These are phyloP conservation scores for Trichomonas vaginalis DNA, from an alignment of 208 protist genomes.

Conservation along the genomic window DNA sequence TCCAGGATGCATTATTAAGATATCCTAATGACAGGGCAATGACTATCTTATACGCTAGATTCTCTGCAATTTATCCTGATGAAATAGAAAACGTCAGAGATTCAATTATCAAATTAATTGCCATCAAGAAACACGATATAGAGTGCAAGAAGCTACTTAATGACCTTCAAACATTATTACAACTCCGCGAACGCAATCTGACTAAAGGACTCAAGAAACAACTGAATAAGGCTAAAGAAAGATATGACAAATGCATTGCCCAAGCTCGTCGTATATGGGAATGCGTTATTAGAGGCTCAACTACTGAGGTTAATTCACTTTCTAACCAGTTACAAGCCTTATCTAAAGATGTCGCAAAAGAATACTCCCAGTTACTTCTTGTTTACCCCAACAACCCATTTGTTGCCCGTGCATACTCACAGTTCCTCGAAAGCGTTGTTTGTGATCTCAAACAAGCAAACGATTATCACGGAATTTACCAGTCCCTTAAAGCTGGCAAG, in stretches of 20 bases:
- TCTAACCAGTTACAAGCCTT: background rate
- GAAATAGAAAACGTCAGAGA: background rate
- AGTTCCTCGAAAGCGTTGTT: background rate
- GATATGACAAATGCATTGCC: background rate
- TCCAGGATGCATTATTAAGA: background rate
- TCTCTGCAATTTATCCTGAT: background rate
- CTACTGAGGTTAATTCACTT: background rate
- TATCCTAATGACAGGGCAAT: background rate
- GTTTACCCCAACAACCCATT: slow-evolving; percentile 9
- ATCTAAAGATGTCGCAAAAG: background rate
- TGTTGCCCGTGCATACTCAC: background rate
- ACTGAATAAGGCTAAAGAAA: background rate
- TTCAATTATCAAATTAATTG: background rate
- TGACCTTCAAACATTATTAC: background rate
- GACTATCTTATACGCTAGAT: background rate
- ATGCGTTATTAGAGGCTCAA: background rate
- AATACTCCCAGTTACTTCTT: background rate
- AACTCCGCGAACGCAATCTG: background rate
- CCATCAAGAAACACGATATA: background rate
- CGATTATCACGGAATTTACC: background rate
- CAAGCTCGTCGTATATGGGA: background rate
- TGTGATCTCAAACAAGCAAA: background rate
- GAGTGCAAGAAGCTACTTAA: background rate
- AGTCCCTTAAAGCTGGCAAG: background rate
- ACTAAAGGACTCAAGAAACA: background rate